Evolutionary conservation across 1,284 basidiomycete species (phyloP).

Genomic region (Ceratobasidium sp.): DNA sequence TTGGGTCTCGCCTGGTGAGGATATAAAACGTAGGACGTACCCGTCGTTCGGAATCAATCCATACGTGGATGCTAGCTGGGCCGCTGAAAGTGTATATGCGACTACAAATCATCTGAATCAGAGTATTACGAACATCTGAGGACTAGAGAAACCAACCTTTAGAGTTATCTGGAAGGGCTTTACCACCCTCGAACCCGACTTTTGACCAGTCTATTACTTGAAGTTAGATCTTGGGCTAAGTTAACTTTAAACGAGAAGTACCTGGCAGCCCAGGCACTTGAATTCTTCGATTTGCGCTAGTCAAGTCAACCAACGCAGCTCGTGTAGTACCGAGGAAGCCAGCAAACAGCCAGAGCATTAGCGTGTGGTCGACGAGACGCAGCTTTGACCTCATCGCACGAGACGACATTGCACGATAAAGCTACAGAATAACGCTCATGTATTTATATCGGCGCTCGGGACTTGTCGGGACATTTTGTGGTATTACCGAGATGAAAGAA

Average conservation of each 20-base stretch:
- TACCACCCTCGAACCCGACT: conserved; percentile 45
- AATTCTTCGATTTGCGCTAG: conserved; percentile 31
- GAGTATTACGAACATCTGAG: background rate
- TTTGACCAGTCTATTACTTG: conserved; percentile 38
- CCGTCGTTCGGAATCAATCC: conserved; percentile 44
- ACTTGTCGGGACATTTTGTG: background rate
- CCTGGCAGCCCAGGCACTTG: conserved; percentile 28
- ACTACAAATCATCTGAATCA: conserved; percentile 8
- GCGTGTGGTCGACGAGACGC: background rate
- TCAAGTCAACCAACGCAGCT: conserved; percentile 39
- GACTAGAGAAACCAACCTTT: conserved; percentile 12
- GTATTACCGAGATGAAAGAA: background rate
- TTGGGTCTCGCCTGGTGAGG: background rate
- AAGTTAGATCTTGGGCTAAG: background rate
- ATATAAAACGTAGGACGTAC: background rate
- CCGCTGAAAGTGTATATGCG: conserved; percentile 34
- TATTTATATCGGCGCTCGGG: conserved; percentile 12
- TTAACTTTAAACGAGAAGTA: background rate
- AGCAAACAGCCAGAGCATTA: background rate
- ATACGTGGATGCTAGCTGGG: conserved; percentile 37
- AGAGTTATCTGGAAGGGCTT: conserved; percentile 42
- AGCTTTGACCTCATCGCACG: conserved; percentile 11
- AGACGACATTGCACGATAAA: background rate
- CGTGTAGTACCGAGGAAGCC: background rate
- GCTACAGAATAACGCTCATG: background rate